Evolutionary conservation across 257 asterid species (phyloP).

Genomic region (Buddleja alternifolia): DNA sequence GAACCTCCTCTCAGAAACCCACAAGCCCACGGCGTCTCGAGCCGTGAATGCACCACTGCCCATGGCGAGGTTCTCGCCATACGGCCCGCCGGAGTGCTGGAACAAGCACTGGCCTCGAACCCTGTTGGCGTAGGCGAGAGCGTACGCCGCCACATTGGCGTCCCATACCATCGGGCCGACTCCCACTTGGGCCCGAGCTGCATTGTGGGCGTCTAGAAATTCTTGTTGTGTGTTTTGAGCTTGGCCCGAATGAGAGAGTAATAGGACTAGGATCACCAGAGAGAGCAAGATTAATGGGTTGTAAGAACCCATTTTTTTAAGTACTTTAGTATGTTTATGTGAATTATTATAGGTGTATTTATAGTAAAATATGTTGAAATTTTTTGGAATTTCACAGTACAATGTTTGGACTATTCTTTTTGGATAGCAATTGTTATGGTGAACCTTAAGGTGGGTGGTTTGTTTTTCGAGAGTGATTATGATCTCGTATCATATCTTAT

Average conservation of each 20-base stretch:
- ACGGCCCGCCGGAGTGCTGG: slow-evolving; percentile 15
- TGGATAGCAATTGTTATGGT: no score
- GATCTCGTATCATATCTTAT: no score
- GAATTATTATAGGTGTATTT: no score
- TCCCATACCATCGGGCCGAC: background rate
- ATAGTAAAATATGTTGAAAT: no score
- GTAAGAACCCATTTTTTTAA: background rate
- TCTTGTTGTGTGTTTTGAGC: slow-evolving; percentile 1
- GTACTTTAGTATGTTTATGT: no score
- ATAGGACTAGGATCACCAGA: background rate
- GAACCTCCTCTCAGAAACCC: slow-evolving; percentile 32
- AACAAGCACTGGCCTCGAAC: background rate
- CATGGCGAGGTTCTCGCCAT: slow-evolving; percentile 39
- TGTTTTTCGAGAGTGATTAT: no score
- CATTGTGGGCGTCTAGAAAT: background rate
- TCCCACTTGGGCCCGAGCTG: background rate
- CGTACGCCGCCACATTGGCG: background rate
- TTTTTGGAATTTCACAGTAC: no score
- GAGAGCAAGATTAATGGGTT: background rate
- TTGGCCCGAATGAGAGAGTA: background rate
- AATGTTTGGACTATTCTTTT: no score
- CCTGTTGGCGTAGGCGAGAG: background rate
- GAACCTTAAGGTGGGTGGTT: no score
- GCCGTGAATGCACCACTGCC: slow-evolving; percentile 22
- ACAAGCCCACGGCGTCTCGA: slow-evolving; percentile 17